phyloP scores from a whole-genome alignment of 345 rosid species.

The Euclidium syriacum region DNA sequence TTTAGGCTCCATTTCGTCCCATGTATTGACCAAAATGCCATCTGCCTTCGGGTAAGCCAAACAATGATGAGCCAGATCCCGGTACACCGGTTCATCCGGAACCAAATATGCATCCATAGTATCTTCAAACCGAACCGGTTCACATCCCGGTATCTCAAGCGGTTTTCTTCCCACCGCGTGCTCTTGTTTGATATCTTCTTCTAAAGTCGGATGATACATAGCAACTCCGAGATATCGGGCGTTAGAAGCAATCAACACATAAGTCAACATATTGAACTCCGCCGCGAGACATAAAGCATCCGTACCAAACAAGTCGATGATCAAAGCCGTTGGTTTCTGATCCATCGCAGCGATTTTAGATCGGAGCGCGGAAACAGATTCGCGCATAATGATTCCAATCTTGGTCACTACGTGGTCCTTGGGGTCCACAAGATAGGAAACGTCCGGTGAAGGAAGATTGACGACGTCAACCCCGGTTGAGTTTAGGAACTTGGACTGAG shows the following conservation, averaged over 20 bases:
- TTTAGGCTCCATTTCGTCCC: slow-evolving; percentile 40
- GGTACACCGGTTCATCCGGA: slow-evolving; percentile 23
- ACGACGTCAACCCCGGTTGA: slow-evolving; percentile 30
- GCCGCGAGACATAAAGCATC: slow-evolving; percentile 42
- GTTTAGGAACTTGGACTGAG: slow-evolving; percentile 27
- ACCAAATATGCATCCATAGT: slow-evolving; percentile 31
- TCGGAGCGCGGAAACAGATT: slow-evolving; percentile 38
- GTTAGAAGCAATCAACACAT: slow-evolving; percentile 39
- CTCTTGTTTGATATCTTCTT: slow-evolving; percentile 23
- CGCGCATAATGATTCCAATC: slow-evolving; percentile 36
- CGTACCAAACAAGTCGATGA: slow-evolving; percentile 53
- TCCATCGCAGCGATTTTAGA: slow-evolving; percentile 36
- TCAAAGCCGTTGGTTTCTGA: slow-evolving; percentile 37
- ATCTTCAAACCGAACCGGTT: slow-evolving; percentile 41
- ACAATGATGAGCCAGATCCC: slow-evolving; percentile 7
- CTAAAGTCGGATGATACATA: slow-evolving; percentile 35
- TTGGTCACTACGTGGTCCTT: slow-evolving; percentile 29
- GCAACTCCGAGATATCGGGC: slow-evolving; percentile 55
- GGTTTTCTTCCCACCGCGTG: slow-evolving; percentile 25
- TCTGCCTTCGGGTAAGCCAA: slow-evolving; percentile 37
- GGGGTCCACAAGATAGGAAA: slow-evolving; percentile 22
- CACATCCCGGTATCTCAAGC: slow-evolving; percentile 48
- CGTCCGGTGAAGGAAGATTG: slow-evolving; percentile 36
- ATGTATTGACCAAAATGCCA: slow-evolving; percentile 55
- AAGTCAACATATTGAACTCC: slow-evolving; percentile 46